Evolutionary conservation across 306 rosid genomes (phyloP).

Genomic region (Cajanus cajan): DNA sequence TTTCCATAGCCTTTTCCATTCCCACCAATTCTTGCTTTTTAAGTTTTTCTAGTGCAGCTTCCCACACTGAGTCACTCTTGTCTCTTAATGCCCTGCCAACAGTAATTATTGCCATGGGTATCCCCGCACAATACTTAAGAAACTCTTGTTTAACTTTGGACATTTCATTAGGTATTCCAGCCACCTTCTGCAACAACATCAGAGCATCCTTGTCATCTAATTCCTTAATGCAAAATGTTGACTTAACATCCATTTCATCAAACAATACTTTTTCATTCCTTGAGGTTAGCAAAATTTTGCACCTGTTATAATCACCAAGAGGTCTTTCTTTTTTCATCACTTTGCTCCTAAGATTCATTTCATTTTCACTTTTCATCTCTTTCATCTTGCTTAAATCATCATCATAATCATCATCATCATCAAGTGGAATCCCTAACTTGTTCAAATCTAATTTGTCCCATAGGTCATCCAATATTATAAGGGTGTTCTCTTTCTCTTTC

Average conservation of each 20-base stretch:
- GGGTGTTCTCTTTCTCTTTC: not conserved
- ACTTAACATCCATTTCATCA: slow-evolving; percentile 20
- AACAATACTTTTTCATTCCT: not conserved
- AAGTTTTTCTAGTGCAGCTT: too few species aligned
- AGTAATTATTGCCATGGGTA: slow-evolving; percentile 9
- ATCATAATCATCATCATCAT: not conserved
- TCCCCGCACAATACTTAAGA: slow-evolving; percentile 1
- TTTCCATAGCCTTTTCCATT: too few species aligned
- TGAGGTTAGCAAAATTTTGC: slow-evolving; percentile 24
- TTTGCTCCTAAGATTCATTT: not conserved
- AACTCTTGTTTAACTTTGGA: not conserved
- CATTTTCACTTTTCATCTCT: too few species aligned
- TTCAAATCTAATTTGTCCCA: slow-evolving; percentile 13
- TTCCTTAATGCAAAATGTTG: not conserved
- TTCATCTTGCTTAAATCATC: not conserved
- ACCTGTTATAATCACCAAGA: not conserved
- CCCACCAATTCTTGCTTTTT: too few species aligned
- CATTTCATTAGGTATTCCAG: not conserved
- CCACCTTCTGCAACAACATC: not conserved
- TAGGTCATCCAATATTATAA: slow-evolving; percentile 21
- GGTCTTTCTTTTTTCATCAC: not conserved
- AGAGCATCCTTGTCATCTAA: slow-evolving; percentile 20
- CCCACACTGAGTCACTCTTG: not conserved
- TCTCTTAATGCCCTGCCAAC: not conserved
- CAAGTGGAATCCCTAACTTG: slow-evolving; percentile 13